Conservation (phyloP, 768 basidiomycete species). For the Tubosaeta sp. region DNA sequence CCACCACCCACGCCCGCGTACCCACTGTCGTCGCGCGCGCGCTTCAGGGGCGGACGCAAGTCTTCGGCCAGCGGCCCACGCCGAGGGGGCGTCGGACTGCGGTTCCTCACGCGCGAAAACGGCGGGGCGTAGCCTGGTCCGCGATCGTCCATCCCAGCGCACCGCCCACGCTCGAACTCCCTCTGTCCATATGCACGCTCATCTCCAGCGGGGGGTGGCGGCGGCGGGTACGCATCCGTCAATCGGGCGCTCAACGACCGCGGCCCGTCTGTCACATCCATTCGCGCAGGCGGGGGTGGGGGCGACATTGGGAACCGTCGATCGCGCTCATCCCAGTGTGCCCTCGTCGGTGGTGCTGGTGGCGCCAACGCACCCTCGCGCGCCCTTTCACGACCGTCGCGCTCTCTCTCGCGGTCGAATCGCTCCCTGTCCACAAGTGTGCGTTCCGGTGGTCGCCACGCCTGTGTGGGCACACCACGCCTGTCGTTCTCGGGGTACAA, state of each 20-base stretch:
- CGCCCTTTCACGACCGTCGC: constrained; percentile 39
- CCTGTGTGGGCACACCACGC: constrained; percentile 12
- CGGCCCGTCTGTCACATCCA: constrained; percentile 10
- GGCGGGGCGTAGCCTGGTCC: constrained; percentile 13
- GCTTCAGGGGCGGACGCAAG: constrained; percentile 42
- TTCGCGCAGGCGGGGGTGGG: constrained; percentile 11
- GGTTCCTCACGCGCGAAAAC: constrained; percentile 41
- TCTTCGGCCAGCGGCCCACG: constrained; percentile 33
- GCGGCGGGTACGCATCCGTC: constrained; percentile 23
- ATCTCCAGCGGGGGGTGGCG: constrained; percentile 6
- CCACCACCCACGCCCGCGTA: neutral
- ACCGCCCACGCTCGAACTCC: constrained; percentile 31
- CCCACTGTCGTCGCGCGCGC: constrained; percentile 41
- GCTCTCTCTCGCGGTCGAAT: constrained; percentile 34
- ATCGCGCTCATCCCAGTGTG: constrained; percentile 39
- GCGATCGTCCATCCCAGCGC: constrained; percentile 16
- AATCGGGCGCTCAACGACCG: constrained; percentile 28
- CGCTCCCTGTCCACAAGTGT: constrained; percentile 32
- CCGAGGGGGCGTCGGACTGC: constrained; percentile 41
- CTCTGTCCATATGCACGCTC: constrained; percentile 24
- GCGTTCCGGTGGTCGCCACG: constrained; percentile 35
- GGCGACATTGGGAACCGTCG: constrained; percentile 31
- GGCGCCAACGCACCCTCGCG: constrained; percentile 17
- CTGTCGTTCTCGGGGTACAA: constrained; percentile 40
- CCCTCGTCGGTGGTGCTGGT: constrained; percentile 26